Percentiles rank a stretch among this genome's conserved stretches.
Evolutionary conservation across 164 flowering plant species (phyloP).

Genomic region (Sextonia rubra): DNA sequence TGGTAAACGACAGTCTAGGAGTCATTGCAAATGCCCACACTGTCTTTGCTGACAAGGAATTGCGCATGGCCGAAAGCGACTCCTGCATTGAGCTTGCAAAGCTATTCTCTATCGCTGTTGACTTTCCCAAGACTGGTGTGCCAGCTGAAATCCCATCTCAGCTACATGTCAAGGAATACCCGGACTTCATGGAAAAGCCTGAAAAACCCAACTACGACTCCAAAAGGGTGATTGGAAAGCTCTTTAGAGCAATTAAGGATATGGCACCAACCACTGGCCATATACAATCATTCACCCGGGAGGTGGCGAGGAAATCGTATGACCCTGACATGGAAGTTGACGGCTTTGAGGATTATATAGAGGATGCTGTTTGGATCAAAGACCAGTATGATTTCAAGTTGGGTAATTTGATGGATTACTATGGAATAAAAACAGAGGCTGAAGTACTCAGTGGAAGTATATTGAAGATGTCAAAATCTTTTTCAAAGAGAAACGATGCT

Average conservation of each 20-base stretch:
- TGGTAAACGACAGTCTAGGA: constrained; percentile 78
- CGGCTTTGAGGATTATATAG: constrained; percentile 59
- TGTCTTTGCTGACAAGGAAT: constrained; percentile 64
- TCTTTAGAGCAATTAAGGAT: constrained; percentile 59
- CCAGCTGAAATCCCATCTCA: constrained; percentile 66
- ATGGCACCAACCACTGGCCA: constrained; percentile 24
- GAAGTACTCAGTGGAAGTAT: constrained; percentile 71
- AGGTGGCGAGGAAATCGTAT: constrained; percentile 48
- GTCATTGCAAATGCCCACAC: constrained; percentile 77
- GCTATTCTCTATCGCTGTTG: constrained; percentile 73
- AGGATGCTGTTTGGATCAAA: constrained; percentile 62
- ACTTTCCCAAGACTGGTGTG: constrained; percentile 82
- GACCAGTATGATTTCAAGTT: constrained; percentile 58
- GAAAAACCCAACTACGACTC: constrained; percentile 69
- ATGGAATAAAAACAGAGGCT: constrained; percentile 71
- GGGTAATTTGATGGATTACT: constrained; percentile 71
- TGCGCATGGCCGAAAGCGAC: constrained; percentile 38
- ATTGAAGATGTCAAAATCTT: constrained; percentile 51
- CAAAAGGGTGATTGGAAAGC: constrained; percentile 26
- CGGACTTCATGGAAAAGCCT: constrained; percentile 91
- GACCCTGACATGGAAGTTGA: constrained; percentile 73
- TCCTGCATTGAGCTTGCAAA: constrained; percentile 58
- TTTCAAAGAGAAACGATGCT: constrained; percentile 46
- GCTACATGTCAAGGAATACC: constrained; percentile 53
- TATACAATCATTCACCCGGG: constrained; percentile 43